Percentiles rank a stretch among this genome's conserved stretches.
These are phyloP conservation scores for Digitaria exilis DNA, from an alignment of 202 grass and related monocot species.

Conservation along the genomic window DNA sequence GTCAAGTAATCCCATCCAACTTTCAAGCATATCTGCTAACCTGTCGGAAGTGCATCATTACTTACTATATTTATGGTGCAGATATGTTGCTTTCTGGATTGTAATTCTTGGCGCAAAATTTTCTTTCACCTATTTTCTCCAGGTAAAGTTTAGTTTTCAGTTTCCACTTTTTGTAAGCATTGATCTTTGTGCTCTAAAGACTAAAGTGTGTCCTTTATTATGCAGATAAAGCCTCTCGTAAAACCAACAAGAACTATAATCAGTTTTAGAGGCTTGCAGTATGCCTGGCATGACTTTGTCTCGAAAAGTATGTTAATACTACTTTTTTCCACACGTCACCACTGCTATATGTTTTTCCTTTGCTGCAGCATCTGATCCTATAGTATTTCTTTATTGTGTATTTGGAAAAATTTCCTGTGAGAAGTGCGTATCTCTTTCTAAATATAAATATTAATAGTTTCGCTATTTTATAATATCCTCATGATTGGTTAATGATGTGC, in stretches of 20 bases:
- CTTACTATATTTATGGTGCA: slow-evolving; percentile 49
- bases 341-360: background rate
- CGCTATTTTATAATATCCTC: background rate
- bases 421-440: slow-evolving; percentile 17
- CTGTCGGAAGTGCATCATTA: slow-evolving; percentile 21
- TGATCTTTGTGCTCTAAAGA: slow-evolving; percentile 25
- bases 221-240: slow-evolving; percentile 86
- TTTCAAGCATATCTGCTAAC: slow-evolving; percentile 19
- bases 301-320: slow-evolving; percentile 74
- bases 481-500: background rate
- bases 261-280: slow-evolving; percentile 58
- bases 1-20: slow-evolving; percentile 64
- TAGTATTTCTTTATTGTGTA: slow-evolving; percentile 14
- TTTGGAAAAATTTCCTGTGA: slow-evolving; percentile 6
- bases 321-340: background rate
- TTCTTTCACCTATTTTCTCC: slow-evolving; percentile 98
- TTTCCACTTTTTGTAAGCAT: slow-evolving; percentile 8
- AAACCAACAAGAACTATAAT: slow-evolving; percentile 69
- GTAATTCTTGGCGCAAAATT: slow-evolving; percentile 81
- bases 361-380: background rate
- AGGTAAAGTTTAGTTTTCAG: slow-evolving; percentile 61
- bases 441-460: too few species aligned
- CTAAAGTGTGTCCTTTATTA: slow-evolving; percentile 31
- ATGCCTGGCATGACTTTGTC: slow-evolving; percentile 86
- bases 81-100: slow-evolving; percentile 86